These are phyloP conservation scores for Eucalyptus guilfoylei DNA, from an alignment of 345 rosid species.

Conservation along the genomic window DNA sequence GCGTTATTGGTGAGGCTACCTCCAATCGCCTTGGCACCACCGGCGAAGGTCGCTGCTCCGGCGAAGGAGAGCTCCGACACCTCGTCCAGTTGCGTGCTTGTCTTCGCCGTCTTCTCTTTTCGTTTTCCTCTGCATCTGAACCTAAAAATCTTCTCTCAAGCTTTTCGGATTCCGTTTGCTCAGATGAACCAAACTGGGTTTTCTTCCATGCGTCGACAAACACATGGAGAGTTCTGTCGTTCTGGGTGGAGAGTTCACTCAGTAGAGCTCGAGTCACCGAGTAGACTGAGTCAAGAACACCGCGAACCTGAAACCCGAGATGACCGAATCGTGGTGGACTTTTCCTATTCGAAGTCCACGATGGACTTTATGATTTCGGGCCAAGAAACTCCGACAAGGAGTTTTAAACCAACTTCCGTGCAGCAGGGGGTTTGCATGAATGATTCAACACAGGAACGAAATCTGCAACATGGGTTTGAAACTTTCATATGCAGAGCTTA, in stretches of 20 bases:
- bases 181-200: not conserved
- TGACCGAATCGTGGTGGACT: not conserved
- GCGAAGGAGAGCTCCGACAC: not conserved
- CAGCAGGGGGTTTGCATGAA: not conserved
- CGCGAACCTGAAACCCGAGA: not conserved
- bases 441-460: too few species aligned
- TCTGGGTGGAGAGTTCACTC: not conserved
- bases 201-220: too few species aligned
- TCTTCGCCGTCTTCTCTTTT: not conserved
- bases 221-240: too few species aligned
- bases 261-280: not conserved
- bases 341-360: not conserved
- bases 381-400: not conserved
- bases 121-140: not conserved
- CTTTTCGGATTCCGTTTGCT: not conserved
- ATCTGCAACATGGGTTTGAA: not conserved
- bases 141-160: too few species aligned
- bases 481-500: not conserved
- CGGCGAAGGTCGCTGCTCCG: not conserved
- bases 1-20: not conserved
- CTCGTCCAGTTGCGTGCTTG: not conserved
- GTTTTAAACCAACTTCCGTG: not conserved
- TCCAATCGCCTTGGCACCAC: not conserved
- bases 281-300: not conserved
- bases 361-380: not conserved